phyloP scores from a whole-genome alignment of 129 eudicot genomes.

The Chrysanthemum makinoi region DNA sequence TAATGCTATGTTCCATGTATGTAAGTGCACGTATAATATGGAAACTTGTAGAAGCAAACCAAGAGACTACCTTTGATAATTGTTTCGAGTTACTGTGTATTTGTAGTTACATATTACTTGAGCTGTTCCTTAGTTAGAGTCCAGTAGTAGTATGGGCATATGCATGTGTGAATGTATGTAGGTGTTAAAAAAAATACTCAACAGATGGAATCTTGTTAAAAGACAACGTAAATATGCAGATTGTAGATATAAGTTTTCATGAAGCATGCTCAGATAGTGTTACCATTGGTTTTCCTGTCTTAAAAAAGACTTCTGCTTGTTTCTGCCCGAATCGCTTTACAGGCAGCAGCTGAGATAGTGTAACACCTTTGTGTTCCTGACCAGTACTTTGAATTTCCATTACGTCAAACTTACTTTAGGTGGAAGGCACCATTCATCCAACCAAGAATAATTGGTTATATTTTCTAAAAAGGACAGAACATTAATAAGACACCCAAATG shows the following conservation, averaged over 20 bases:
- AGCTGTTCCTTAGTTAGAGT: slow-evolving; percentile 3
- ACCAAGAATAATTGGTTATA: no score
- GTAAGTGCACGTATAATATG: no score
- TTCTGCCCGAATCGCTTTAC: no score
- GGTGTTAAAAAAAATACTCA: background rate
- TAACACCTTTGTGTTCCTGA: no score
- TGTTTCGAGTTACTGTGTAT: background rate
- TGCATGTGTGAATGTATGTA: background rate
- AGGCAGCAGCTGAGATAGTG: no score
- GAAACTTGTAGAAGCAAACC: no score
- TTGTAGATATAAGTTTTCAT: slow-evolving; percentile 1
- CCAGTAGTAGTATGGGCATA: background rate
- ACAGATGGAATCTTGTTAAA: background rate
- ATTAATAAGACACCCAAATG: no score
- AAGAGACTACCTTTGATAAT: background rate
- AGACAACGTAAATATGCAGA: slow-evolving; percentile 6
- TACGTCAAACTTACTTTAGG: no score
- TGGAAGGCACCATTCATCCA: background rate
- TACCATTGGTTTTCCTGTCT: no score
- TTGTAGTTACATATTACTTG: background rate
- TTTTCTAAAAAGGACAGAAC: background rate
- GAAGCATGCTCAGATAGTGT: background rate
- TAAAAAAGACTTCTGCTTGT: no score
- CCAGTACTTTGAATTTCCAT: no score
- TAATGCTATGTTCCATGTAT: no score